These are phyloP conservation scores for Baudoinia panamericana DNA, from an alignment of 495 filamentous ascomycete genomes.

Conservation along the genomic window DNA sequence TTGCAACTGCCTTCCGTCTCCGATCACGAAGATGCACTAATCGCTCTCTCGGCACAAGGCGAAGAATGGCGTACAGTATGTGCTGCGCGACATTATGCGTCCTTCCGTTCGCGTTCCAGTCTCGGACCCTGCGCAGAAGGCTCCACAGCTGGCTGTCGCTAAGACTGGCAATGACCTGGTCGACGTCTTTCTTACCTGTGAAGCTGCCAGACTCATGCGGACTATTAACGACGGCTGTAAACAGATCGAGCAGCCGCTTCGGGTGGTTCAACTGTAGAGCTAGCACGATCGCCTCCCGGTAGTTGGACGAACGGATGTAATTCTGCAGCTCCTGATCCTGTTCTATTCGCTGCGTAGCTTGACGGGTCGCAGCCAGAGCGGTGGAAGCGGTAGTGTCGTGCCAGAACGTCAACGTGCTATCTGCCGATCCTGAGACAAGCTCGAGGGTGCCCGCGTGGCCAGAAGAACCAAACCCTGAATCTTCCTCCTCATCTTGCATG, in stretches of 20 bases:
- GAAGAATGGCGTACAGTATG: conserved; percentile 66
- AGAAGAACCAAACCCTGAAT: too few species aligned
- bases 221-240: conserved; percentile 56
- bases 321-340: conserved; percentile 89
- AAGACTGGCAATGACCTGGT: conserved; percentile 67
- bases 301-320: conserved; percentile 70
- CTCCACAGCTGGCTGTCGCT: conserved; percentile 69
- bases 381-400: conserved; percentile 78
- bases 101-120: conserved; percentile 93
- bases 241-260: conserved; percentile 65
- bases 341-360: conserved; percentile 67
- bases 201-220: conserved; percentile 49
- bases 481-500: conserved; percentile 4
- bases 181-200: conserved; percentile 64
- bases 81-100: conserved; percentile 77
- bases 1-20: conserved; percentile 12
- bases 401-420: conserved; percentile 90
- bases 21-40: conserved; percentile 52
- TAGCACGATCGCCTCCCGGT: conserved; percentile 82
- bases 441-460: conserved; percentile 5
- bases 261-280: conserved; percentile 90
- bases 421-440: conserved; percentile 77
- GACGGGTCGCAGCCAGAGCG: conserved; percentile 50
- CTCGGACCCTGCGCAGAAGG: conserved; percentile 65
- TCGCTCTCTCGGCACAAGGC: conserved; percentile 58